phyloP scores from a whole-genome alignment of 1,284 basidiomycete species.

The Anthracocystis walkeri region DNA sequence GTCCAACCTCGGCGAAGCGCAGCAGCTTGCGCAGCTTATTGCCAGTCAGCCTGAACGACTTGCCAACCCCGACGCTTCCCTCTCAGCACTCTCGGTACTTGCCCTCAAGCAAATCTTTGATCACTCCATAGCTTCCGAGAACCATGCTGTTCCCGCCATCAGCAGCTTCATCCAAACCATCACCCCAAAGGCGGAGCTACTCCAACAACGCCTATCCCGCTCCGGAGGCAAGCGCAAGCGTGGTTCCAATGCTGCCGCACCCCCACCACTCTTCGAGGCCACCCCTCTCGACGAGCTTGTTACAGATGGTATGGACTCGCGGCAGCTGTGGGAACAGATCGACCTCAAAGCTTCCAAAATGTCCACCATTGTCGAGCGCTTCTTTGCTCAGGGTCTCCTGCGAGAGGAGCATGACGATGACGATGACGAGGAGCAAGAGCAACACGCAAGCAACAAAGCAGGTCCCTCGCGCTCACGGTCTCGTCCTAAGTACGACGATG shows the following conservation, averaged over 20 bases:
- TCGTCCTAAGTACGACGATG: constrained; percentile 1
- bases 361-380: constrained; percentile 48
- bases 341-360: constrained; percentile 60
- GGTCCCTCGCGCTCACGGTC: constrained; percentile 23
- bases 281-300: constrained; percentile 84
- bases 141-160: constrained; percentile 76
- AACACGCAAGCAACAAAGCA: constrained; percentile 23
- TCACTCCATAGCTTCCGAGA: constrained; percentile 73
- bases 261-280: constrained; percentile 72
- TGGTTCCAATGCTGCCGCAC: constrained; percentile 40
- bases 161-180: constrained; percentile 78
- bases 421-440: constrained; percentile 55
- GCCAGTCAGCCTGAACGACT: constrained; percentile 43
- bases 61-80: constrained; percentile 25
- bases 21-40: constrained; percentile 47
- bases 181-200: constrained; percentile 69
- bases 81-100: constrained; percentile 27
- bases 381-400: constrained; percentile 67
- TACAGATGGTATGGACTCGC: constrained; percentile 83
- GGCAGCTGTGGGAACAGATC: constrained; percentile 87
- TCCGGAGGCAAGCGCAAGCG: constrained; percentile 55
- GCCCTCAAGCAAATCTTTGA: constrained; percentile 53
- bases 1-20: constrained; percentile 31
- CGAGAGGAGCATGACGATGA: constrained; percentile 58
- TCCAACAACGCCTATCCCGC: constrained; percentile 32